phyloP scores from a whole-genome alignment of 139 green algal species.

The Chlorella vulgaris region DNA sequence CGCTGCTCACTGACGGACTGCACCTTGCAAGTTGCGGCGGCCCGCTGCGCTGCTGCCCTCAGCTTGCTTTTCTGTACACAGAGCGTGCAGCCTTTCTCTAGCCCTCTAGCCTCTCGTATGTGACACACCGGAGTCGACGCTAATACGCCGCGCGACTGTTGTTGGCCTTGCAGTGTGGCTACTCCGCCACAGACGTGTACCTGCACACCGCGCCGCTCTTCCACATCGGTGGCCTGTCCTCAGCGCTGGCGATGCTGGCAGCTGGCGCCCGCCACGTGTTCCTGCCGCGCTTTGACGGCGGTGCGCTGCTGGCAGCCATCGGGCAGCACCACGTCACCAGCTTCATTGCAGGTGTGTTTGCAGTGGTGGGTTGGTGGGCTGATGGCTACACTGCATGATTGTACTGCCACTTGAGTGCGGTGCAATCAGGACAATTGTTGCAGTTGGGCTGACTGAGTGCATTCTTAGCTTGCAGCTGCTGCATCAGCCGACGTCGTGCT shows the following conservation, averaged over 20 bases:
- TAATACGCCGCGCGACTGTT: not conserved
- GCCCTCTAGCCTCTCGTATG: too few species aligned
- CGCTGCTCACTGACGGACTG: not conserved
- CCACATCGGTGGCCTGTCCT: constrained; percentile 88
- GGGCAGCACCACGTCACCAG: constrained; percentile 55
- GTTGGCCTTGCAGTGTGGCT: constrained; percentile 52
- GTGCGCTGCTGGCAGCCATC: constrained; percentile 42
- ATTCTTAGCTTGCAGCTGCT: too few species aligned
- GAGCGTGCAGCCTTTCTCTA: not conserved
- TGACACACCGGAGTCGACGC: not conserved
- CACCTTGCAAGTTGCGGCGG: too few species aligned
- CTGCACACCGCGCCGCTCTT: constrained; percentile 90
- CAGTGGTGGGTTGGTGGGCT: not conserved
- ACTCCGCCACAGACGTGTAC: constrained; percentile 75
- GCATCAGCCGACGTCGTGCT: too few species aligned
- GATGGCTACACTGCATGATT: not conserved
- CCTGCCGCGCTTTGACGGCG: constrained; percentile 38
- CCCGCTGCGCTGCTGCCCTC: too few species aligned
- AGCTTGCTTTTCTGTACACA: too few species aligned
- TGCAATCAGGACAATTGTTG: too few species aligned
- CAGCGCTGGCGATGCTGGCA: constrained; percentile 75
- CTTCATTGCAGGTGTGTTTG: constrained; percentile 66
- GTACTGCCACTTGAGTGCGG: too few species aligned
- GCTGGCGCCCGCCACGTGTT: constrained; percentile 68
- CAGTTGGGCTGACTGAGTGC: too few species aligned